phyloP scores from a whole-genome alignment of 495 filamentous ascomycete species.

The Hyaloscypha finlandica region DNA sequence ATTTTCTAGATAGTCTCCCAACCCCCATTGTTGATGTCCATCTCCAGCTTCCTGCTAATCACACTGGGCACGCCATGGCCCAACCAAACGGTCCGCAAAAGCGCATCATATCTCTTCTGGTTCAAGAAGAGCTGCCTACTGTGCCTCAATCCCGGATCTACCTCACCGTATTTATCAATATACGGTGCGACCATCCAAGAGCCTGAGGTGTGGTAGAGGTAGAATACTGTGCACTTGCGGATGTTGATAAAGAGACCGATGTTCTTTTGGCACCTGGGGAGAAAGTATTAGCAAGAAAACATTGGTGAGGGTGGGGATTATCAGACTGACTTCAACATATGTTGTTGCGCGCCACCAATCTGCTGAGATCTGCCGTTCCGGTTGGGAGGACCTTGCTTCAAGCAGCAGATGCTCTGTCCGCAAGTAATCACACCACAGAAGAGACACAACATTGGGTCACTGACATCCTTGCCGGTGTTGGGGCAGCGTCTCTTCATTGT shows the following conservation, averaged over 20 bases:
- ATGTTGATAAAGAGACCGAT: constrained; percentile 95
- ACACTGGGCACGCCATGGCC: constrained; percentile 83
- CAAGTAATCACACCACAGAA: constrained; percentile 97
- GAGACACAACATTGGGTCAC: constrained; percentile 87
- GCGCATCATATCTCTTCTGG: constrained; percentile 87
- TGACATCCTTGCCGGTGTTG: constrained; percentile 84
- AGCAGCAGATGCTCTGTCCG: constrained; percentile 89
- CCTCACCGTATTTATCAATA: constrained; percentile 92
- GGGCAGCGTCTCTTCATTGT: constrained; percentile 83
- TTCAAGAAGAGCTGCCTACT: constrained; percentile 87
- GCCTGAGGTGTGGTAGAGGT: constrained; percentile 77
- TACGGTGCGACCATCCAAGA: constrained; percentile 89
- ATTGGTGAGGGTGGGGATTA: background rate
- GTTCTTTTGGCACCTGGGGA: constrained; percentile 76
- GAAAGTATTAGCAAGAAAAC: constrained; percentile 26
- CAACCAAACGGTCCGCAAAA: constrained; percentile 85
- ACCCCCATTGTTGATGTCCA: constrained; percentile 92
- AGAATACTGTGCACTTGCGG: constrained; percentile 87
- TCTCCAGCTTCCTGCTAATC: constrained; percentile 86
- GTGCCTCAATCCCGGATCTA: constrained; percentile 80
- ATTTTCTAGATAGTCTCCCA: constrained; percentile 80
- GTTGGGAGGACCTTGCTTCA: constrained; percentile 52
- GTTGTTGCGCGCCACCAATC: constrained; percentile 86
- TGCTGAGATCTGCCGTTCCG: constrained; percentile 28
- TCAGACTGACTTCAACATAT: constrained; percentile 75